Evolutionary conservation across 2,329 filamentous ascomycete species (phyloP).

Genomic region (Alternaria sp.): DNA sequence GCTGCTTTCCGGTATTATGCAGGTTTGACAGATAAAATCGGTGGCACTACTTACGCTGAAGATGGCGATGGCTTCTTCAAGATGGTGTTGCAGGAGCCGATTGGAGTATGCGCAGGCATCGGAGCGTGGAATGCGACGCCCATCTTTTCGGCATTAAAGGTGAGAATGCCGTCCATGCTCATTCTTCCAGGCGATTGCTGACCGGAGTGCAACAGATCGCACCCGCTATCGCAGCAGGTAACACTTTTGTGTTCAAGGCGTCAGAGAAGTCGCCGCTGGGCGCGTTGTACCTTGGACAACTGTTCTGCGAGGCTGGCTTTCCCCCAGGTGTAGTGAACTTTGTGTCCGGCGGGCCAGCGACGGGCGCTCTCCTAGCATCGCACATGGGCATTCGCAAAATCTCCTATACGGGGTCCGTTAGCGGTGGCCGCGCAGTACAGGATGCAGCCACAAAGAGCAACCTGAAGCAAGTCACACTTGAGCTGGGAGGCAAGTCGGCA

Average conservation of each 20-base stretch:
- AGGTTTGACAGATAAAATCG: constrained; percentile 30
- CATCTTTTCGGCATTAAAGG: constrained; percentile 13
- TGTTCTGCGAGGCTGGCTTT: constrained; percentile 45
- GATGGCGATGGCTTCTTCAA: neutral
- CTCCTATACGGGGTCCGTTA: constrained; percentile 50
- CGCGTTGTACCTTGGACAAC: constrained; percentile 25
- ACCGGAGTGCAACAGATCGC: constrained; percentile 38
- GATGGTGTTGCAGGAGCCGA: constrained; percentile 18
- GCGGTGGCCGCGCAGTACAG: constrained; percentile 49
- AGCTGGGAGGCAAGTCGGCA: constrained; percentile 57
- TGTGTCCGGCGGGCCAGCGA: constrained; percentile 37
- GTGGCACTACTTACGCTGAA: constrained; percentile 21
- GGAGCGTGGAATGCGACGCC: constrained; percentile 38
- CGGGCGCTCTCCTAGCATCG: constrained; percentile 45
- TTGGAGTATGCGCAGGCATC: constrained; percentile 41
- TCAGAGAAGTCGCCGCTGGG: constrained; percentile 39
- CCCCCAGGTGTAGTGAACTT: constrained; percentile 52
- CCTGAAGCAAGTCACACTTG: constrained; percentile 53
- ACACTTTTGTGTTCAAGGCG: constrained; percentile 39
- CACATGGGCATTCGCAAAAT: constrained; percentile 54
- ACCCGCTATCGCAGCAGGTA: constrained; percentile 43
- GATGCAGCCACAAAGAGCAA: constrained; percentile 48
- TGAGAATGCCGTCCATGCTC: neutral
- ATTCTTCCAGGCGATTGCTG: neutral
- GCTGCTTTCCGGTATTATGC: neutral